Evolutionary conservation across 345 rosid genomes (phyloP).

Genomic region (Odontarrhena argentea): DNA sequence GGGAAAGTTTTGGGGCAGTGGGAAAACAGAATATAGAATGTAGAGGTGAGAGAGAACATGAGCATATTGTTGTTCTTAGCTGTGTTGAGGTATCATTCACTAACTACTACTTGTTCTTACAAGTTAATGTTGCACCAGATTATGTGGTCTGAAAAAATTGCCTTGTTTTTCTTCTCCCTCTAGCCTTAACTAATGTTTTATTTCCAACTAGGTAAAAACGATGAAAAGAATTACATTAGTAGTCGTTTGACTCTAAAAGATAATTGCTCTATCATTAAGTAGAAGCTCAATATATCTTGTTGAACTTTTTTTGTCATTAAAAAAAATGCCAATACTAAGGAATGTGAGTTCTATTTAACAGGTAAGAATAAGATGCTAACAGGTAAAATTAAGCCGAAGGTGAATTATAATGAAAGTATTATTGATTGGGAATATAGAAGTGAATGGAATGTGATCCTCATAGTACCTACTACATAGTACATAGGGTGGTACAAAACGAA

Average conservation of each 20-base stretch:
- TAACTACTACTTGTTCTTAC: neutral
- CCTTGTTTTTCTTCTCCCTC: neutral
- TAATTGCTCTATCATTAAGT: no score
- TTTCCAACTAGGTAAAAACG: no score
- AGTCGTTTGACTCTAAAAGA: no score
- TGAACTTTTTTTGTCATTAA: no score
- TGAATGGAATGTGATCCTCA: constrained; percentile 13
- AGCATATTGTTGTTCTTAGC: constrained; percentile 3
- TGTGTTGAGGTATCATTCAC: neutral
- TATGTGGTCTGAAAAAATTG: neutral
- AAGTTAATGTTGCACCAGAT: neutral
- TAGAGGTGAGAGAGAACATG: neutral
- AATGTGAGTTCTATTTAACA: no score
- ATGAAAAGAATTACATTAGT: no score
- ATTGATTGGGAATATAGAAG: constrained; percentile 25
- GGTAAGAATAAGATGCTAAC: neutral
- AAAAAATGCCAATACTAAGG: no score
- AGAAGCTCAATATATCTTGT: no score
- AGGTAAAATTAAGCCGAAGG: neutral
- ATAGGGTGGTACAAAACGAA: constrained; percentile 31
- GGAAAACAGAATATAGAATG: constrained; percentile 10
- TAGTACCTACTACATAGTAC: constrained; percentile 21
- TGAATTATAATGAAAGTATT: constrained; percentile 1
- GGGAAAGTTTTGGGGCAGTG: constrained; percentile 13
- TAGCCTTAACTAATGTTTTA: neutral